These are phyloP conservation scores for Penicillium bialowiezense DNA, from an alignment of 495 filamentous ascomycete species.

Conservation along the genomic window DNA sequence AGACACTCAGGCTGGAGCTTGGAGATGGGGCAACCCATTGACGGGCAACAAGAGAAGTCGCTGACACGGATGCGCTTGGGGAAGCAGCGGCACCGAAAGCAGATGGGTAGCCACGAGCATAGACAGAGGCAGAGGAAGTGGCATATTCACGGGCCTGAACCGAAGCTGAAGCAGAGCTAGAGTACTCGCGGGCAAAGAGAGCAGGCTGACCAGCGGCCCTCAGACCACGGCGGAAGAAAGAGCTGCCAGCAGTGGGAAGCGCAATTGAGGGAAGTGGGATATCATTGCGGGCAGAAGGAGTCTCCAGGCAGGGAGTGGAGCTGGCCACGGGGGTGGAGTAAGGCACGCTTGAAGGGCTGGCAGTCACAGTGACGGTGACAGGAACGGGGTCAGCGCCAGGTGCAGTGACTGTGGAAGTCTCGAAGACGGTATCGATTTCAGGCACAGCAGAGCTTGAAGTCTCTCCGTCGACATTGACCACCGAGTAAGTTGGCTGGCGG, in stretches of 20 bases:
- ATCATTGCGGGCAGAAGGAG: constrained; percentile 8
- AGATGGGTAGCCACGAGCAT: neutral
- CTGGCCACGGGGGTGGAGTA: constrained; percentile 12
- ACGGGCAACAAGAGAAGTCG: constrained; percentile 14
- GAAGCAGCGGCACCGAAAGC: constrained; percentile 4
- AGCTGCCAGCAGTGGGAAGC: neutral
- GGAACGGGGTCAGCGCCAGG: constrained; percentile 23
- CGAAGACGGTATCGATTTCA: constrained; percentile 30
- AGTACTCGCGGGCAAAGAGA: constrained; percentile 17
- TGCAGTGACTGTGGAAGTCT: constrained; percentile 24
- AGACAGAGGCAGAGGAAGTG: neutral
- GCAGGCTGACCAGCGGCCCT: constrained; percentile 20
- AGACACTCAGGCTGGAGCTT: neutral
- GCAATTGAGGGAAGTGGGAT: constrained; percentile 3
- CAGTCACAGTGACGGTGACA: constrained; percentile 33
- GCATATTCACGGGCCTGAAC: no score
- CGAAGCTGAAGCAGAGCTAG: no score
- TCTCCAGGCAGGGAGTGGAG: constrained; percentile 13
- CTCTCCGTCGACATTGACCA: constrained; percentile 48
- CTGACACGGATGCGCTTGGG: neutral
- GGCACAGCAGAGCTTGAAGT: constrained; percentile 21
- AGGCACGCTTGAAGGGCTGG: constrained; percentile 17
- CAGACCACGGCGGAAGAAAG: constrained; percentile 22
- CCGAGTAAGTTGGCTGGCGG: constrained; percentile 36
- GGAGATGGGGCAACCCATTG: constrained; percentile 2